Percentiles rank a stretch among this genome's conserved stretches.
Evolutionary conservation across 1,284 basidiomycete species (phyloP).

Genomic region (Ustilago crameri): DNA sequence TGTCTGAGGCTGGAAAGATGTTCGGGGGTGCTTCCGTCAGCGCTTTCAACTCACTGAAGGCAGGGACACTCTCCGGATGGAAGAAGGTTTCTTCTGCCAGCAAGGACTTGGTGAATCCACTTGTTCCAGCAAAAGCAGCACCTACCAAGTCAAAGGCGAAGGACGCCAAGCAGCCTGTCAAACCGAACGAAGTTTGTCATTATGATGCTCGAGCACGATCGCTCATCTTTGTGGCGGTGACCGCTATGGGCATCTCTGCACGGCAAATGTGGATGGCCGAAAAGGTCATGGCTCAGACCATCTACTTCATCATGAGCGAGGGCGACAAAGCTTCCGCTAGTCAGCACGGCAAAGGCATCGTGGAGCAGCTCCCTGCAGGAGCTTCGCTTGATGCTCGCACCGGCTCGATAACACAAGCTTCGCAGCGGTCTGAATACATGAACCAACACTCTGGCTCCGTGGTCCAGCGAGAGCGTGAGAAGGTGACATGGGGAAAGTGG

Average conservation of each 20-base stretch:
- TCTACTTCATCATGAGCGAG: constrained; percentile 61
- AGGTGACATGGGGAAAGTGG: constrained; percentile 57
- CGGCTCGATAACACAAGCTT: constrained; percentile 32
- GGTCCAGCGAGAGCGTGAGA: constrained; percentile 52
- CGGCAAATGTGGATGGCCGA: constrained; percentile 55
- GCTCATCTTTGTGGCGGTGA: constrained; percentile 56
- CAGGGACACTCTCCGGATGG: constrained; percentile 38
- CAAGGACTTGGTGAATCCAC: constrained; percentile 32
- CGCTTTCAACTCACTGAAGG: constrained; percentile 40
- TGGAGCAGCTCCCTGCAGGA: constrained; percentile 42
- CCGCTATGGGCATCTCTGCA: constrained; percentile 52
- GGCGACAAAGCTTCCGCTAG: constrained; percentile 43
- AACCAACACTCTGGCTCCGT: constrained; percentile 51
- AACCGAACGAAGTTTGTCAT: constrained; percentile 62
- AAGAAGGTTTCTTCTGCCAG: constrained; percentile 40
- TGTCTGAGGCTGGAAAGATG: constrained; percentile 29
- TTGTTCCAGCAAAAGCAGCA: constrained; percentile 1
- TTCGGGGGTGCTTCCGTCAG: constrained; percentile 36
- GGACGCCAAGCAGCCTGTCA: constrained; percentile 36
- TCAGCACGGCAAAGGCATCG: constrained; percentile 50
- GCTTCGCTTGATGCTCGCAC: constrained; percentile 43
- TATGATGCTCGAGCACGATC: constrained; percentile 61
- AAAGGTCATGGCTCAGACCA: constrained; percentile 60
- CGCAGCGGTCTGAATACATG: constrained; percentile 57
- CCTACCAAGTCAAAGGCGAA: constrained; percentile 1